Evolutionary conservation across 2,329 filamentous ascomycete genomes (phyloP).

Genomic region (Aspergillus transmontanensis): DNA sequence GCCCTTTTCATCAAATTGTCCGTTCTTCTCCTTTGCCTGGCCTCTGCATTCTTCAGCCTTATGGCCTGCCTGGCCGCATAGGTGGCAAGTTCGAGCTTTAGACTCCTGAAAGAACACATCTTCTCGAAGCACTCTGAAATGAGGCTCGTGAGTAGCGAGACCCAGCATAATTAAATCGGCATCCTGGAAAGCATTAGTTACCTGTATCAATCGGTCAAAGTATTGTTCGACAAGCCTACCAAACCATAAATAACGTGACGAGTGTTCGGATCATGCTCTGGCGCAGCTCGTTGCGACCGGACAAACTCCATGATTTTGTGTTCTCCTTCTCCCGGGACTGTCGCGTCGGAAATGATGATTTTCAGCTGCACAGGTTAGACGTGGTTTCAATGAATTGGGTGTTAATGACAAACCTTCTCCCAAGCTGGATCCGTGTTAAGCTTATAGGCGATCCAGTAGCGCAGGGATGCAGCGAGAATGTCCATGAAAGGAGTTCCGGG

Average conservation of each 20-base stretch:
- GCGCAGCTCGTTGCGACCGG: slow-evolving; percentile 85
- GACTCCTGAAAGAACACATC: slow-evolving; percentile 93
- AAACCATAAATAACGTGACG: slow-evolving; percentile 97
- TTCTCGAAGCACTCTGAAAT: slow-evolving; percentile 94
- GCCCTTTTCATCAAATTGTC: slow-evolving; percentile 81
- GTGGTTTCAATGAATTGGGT: background rate
- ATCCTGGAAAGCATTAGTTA: slow-evolving; percentile 54
- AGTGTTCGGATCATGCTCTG: slow-evolving; percentile 93
- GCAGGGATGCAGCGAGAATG: slow-evolving; percentile 82
- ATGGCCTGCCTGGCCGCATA: slow-evolving; percentile 92
- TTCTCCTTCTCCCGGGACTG: slow-evolving; percentile 95
- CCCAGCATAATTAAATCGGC: slow-evolving; percentile 99
- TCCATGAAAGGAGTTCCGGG: slow-evolving; percentile 99
- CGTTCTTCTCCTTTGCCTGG: slow-evolving; percentile 73
- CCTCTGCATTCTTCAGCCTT: slow-evolving; percentile 84
- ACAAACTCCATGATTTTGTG: slow-evolving; percentile 99
- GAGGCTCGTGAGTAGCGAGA: slow-evolving; percentile 92
- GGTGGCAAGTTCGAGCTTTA: slow-evolving; percentile 77
- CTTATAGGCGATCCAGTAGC: slow-evolving; percentile 98
- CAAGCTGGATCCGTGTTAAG: slow-evolving; percentile 94
- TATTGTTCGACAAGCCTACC: slow-evolving; percentile 29
- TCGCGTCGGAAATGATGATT: slow-evolving; percentile 97
- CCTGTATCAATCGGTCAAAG: slow-evolving; percentile 1
- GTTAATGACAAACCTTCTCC: slow-evolving; percentile 65
- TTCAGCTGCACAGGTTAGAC: slow-evolving; percentile 62